These are phyloP conservation scores for Pleurotus giganteus DNA, from an alignment of 768 basidiomycete genomes.

Conservation along the genomic window DNA sequence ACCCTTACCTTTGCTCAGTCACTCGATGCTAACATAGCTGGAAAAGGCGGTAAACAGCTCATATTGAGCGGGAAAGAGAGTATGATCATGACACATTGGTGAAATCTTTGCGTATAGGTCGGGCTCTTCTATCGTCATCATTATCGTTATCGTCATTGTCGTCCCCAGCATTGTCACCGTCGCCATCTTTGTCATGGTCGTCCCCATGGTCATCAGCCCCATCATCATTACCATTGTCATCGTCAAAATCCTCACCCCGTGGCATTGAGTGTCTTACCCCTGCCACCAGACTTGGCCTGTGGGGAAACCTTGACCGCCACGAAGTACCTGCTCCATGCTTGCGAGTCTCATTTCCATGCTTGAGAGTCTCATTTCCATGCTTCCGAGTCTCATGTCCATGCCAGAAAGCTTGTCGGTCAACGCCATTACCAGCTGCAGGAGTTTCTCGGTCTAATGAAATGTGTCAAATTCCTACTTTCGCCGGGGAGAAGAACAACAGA, in stretches of 20 bases:
- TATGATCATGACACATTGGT: slow-evolving; percentile 96
- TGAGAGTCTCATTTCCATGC: no score
- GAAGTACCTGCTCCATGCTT: slow-evolving; percentile 5
- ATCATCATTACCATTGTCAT: no score
- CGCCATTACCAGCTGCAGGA: background rate
- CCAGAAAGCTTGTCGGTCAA: background rate
- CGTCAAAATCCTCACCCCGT: no score
- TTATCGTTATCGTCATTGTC: background rate
- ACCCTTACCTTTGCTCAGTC: slow-evolving; percentile 87
- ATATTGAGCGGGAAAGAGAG: slow-evolving; percentile 82
- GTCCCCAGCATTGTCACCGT: background rate
- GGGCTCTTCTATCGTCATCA: background rate
- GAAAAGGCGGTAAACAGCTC: slow-evolving; percentile 68
- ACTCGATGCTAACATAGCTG: slow-evolving; percentile 86
- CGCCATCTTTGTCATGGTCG: background rate
- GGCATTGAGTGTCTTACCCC: no score
- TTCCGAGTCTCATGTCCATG: no score
- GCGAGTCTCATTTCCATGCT: slow-evolving; percentile 2
- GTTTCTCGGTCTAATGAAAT: background rate
- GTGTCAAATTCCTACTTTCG: background rate
- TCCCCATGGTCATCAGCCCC: no score
- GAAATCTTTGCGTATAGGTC: no score
- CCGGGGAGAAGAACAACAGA: background rate
- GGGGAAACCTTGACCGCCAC: background rate
- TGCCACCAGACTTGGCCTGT: background rate